Evolutionary conservation across 2,329 filamentous ascomycete species (phyloP), one percentile per base, ranked within the genome.

Genomic region (Botrytis pseudocinerea): DNA sequence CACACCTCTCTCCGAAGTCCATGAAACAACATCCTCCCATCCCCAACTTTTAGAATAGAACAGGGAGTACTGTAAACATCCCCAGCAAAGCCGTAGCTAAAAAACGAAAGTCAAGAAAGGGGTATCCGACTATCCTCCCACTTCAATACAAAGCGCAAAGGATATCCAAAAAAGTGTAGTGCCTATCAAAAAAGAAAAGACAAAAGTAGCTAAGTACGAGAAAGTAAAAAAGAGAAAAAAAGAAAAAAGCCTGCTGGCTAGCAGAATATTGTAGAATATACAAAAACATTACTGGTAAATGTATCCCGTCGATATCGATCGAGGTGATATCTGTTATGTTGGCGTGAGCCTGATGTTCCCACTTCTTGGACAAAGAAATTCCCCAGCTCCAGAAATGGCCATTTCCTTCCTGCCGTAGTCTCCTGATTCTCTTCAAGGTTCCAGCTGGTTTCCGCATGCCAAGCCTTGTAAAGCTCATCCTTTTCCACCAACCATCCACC

Each of bases 401-500:
- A 54, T 51, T 66, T 38, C 44, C 32, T 20, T 51, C 44, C 42
- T 16, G 10, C 38, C 20, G 38, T 59, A 22, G 22, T 63, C 54
- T 54, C 69, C 57, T 16, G 48, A 51, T 38, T 18, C 22, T 57
- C 65, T 25, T 38, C 28, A 35, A 68, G 28, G 59, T 60, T 32
- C 70, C 18, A 68, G 51, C 28, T 60, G 51, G 62, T 68, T 60
- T 38, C 32, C 38, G 28, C 48, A 22, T 32, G 70, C 62, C 51
- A 59, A 70, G 59, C 42, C 28, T 68, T 44, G 42, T 60, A 22
- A 72, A 72, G 18, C 22, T 59, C 62, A 51, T n/a, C 54, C 70
- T 51, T 40, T 28, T 40, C 62, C 25, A 42, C 38, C 35, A 7
- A 9, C 51, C 69, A 64, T 18, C 38, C 38, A 44, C 20, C 63